Conservation (phyloP, 441 rosid genomes). For the Breynia disticha region DNA sequence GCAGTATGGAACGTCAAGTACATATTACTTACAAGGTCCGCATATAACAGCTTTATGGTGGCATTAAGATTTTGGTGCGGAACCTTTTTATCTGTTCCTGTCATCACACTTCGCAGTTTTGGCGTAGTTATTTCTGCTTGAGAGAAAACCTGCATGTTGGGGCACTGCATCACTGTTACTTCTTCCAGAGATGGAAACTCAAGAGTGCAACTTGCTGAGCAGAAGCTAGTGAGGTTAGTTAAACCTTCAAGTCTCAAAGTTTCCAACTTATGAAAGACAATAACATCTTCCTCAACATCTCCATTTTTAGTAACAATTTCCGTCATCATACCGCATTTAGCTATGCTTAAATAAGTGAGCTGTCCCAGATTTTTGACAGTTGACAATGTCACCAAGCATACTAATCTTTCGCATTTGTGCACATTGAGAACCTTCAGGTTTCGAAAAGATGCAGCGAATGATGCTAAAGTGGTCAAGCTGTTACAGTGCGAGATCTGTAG, state of each 20-base stretch:
- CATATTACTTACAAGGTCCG: background rate
- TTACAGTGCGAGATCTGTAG: conserved; percentile 2
- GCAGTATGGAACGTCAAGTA: too few species aligned
- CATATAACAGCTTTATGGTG: background rate
- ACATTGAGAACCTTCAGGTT: conserved; percentile 5
- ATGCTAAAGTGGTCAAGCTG: conserved; percentile 4
- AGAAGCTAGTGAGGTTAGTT: conserved; percentile 14
- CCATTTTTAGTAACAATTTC: conserved; percentile 1
- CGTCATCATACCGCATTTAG: conserved; percentile 2
- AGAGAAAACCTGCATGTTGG: conserved; percentile 8
- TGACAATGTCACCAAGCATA: conserved; percentile 8
- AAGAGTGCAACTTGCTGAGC: conserved; percentile 3
- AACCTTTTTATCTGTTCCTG: background rate
- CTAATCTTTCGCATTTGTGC: background rate
- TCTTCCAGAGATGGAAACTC: conserved; percentile 6
- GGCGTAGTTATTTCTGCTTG: background rate
- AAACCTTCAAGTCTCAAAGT: background rate
- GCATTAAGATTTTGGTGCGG: conserved; percentile 3
- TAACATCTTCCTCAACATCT: background rate
- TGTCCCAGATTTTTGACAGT: conserved; percentile 9
- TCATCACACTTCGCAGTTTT: background rate
- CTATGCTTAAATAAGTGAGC: background rate
- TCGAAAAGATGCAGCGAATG: conserved; percentile 8
- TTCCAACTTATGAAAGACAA: background rate
- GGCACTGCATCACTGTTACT: conserved; percentile 7